Conservation (phyloP, 2,329 filamentous ascomycete species). For the Trichoderma afroharzianum region DNA sequence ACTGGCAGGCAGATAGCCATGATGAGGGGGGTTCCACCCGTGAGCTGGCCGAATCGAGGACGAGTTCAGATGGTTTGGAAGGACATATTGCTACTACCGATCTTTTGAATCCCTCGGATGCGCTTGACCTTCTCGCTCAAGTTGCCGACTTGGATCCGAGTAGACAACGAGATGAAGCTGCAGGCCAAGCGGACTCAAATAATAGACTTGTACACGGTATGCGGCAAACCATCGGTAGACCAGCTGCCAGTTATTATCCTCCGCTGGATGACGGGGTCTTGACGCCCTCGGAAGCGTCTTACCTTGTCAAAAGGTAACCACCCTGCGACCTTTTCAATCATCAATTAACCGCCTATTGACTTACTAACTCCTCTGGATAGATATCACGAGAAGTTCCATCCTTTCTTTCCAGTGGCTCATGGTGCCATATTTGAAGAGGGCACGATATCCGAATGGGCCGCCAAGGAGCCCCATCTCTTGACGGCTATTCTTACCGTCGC, state of each 20-base stretch:
- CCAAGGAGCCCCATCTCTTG: not conserved
- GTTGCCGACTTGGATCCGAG: slow-evolving; percentile 1
- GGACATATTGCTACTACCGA: not conserved
- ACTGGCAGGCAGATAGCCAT: not conserved
- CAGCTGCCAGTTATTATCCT: not conserved
- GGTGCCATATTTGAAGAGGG: not conserved
- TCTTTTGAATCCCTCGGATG: not conserved
- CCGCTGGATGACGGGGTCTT: not conserved
- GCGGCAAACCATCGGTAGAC: not conserved
- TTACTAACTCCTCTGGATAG: not conserved
- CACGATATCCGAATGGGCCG: not conserved
- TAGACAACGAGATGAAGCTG: not conserved
- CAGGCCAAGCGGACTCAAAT: not conserved
- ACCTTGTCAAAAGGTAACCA: not conserved
- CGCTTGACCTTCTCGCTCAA: not conserved
- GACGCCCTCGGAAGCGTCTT: not conserved
- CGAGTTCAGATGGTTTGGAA: not conserved
- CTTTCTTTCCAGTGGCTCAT: not conserved
- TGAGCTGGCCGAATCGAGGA: not conserved
- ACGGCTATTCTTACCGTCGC: not conserved
- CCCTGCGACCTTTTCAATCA: not conserved
- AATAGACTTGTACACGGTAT: not conserved
- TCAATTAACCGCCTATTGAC: not conserved
- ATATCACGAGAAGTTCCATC: not conserved
- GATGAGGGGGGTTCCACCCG: not conserved